Conservation (phyloP, 2,329 filamentous ascomycete species). For the Curvularia verruculosa region DNA sequence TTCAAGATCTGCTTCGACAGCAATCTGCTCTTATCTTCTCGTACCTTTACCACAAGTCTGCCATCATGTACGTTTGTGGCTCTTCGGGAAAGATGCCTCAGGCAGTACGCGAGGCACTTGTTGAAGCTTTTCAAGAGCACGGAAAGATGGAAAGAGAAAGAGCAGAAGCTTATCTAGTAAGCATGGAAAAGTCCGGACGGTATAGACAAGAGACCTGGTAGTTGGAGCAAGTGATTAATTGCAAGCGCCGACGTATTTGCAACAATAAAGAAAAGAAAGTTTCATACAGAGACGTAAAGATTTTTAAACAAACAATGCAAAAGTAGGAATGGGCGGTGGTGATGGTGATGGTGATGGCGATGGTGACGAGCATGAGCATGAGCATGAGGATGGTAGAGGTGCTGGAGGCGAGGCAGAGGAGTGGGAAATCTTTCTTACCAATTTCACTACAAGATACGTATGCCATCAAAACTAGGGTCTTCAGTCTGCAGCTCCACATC, state of each 20-base stretch:
- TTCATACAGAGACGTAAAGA: background rate
- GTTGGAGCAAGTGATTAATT: background rate
- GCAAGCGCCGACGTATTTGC: background rate
- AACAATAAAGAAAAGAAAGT: background rate
- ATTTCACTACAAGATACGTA: background rate
- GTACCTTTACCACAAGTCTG: slow-evolving; percentile 58
- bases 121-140: slow-evolving; percentile 63
- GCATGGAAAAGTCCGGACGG: slow-evolving; percentile 66
- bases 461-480: background rate
- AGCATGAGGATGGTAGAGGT: too few species aligned
- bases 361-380: too few species aligned
- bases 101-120: slow-evolving; percentile 68
- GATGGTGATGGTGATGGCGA: too few species aligned
- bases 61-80: slow-evolving; percentile 64
- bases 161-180: slow-evolving; percentile 62
- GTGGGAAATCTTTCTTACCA: background rate
- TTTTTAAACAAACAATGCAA: background rate
- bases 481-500: background rate
- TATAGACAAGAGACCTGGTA: slow-evolving; percentile 76
- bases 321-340: background rate
- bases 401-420: too few species aligned
- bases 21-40: slow-evolving; percentile 58
- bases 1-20: slow-evolving; percentile 67
- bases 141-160: slow-evolving; percentile 52
- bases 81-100: slow-evolving; percentile 74